A percentile compares a stretch with the other conserved stretches of the same genome.
phyloP scores from a whole-genome alignment of 345 rosid species.

The Eucalyptus brandiana region DNA sequence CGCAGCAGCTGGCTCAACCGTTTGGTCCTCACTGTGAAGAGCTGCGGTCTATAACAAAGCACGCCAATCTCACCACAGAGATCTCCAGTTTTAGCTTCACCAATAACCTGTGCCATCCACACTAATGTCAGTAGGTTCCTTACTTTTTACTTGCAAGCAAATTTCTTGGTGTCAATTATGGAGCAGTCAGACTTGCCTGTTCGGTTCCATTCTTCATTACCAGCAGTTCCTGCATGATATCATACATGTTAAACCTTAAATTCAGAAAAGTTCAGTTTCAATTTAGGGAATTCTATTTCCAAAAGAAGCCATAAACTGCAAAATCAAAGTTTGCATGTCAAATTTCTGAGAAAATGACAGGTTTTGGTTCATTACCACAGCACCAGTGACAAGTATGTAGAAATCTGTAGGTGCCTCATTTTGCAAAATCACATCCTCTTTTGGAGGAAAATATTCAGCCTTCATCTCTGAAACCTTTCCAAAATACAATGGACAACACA shows the following conservation, averaged over 20 bases:
- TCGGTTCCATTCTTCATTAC: constrained; percentile 34
- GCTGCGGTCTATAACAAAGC: constrained; percentile 78
- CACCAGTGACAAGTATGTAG: constrained; percentile 58
- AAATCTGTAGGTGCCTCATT: constrained; percentile 85
- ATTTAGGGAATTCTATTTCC: background rate
- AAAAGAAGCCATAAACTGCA: background rate
- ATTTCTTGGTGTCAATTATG: background rate
- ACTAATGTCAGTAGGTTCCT: background rate
- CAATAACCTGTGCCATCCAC: constrained; percentile 34
- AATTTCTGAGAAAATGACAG: background rate
- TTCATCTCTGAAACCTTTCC: constrained; percentile 73
- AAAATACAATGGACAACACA: background rate
- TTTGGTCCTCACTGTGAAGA: constrained; percentile 82
- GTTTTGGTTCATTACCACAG: constrained; percentile 36
- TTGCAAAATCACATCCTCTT: constrained; percentile 76
- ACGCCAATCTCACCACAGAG: constrained; percentile 86
- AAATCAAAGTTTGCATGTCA: background rate
- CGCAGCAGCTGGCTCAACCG: constrained; percentile 84
- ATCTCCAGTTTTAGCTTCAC: constrained; percentile 67
- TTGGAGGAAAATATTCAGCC: constrained; percentile 82
- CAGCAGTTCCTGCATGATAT: constrained; percentile 34
- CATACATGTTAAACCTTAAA: background rate
- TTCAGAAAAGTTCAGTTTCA: background rate
- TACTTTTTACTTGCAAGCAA: background rate
- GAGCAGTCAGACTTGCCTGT: constrained; percentile 19